Evolutionary conservation across 495 filamentous ascomycete species (phyloP), one percentile per base, ranked within the genome.

Genomic region (Penicillium odoratum): DNA sequence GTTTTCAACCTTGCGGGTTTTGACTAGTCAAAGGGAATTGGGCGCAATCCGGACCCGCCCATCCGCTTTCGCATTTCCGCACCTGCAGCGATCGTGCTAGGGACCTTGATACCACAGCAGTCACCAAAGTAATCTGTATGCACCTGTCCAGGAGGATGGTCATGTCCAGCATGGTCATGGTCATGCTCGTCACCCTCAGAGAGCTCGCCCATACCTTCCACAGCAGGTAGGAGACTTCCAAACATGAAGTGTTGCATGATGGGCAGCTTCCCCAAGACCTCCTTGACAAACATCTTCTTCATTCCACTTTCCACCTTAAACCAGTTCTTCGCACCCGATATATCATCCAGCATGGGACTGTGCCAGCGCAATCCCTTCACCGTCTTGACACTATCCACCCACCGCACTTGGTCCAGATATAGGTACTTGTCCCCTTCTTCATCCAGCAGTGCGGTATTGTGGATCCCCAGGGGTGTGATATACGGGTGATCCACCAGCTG

Each of bases 181-280:
- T 83, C 63, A 84, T 74, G 28, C 5, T 76, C 80, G 1, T 61
- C 70, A 59, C 83, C 83, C 38, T 75, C 79, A 47, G 62, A 65
- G 36, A 43, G 55, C 46, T 74, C 74, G 43, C 85, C 88, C 94
- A 98, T 97, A 3, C 85, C 90, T 55, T 91, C 83, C 3, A 74
- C 83, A 3, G 93, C 90, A 3, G 91, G 88, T 3, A 99, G 76
- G 40, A 98, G 74, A 45, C 80, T 82, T 15, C 95, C 94, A 71
- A 99, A 99, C 29, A 95, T 68, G 67, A 99, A 98, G 70, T 99
- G 95, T 69, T 99, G 94, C 88, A 97, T 97, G 42, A 99, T 94
- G 7, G 95, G 95, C 53, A 98, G 69, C 74, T 99, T 99, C 26
- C 88, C 84, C 44, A 99, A 74, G 0, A 99, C 93, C 70, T 99